Evolutionary conservation across 495 filamentous ascomycete species (phyloP), one percentile per base, ranked within the genome.

Genomic region (Hypoxylon crocopeplum): DNA sequence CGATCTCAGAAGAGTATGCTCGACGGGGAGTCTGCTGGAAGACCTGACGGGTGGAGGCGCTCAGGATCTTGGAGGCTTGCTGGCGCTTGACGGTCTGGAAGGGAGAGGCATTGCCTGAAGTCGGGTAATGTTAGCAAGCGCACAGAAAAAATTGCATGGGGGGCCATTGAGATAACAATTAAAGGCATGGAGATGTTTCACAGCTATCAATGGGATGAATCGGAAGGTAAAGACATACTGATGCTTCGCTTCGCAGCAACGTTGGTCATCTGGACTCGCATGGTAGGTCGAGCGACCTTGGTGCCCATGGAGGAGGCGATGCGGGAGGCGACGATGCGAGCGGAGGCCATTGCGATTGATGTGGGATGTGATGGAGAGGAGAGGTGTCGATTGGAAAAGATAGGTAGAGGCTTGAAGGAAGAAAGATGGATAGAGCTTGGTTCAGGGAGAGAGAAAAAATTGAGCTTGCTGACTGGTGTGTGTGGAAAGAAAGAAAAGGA

Each of bases 1-100:
- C 87, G 78, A 91, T 86, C 83, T 91, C 87, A 71, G 86, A 89
- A 60, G 86, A 88, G 86, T 89, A 91, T 67, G 85, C 82, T 69
- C 86, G 87, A 76, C 82, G 81, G 60, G 77, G 74, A 72, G 82
- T 77, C 71, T 77, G 75, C 75, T 79, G 77, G 79, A 89, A 85
- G 66, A 81, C 82, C 75, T 82, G 77, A 76, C 86, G 85, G 71
- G 79, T 81, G 76, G 82, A 81, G 76, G 80, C 69, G 74, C 81
- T 83, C 80, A 87, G 75, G 78, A 87, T 84, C 68, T 80, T 78
- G 70, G 80, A 79, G 60, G 77, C 79, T 75, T 86, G 81, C 79
- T 85, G 82, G 74, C 86, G 86, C 83, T 88, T 88, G 73, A 84
- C 69, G 75, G 86, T 80, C 75, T 83, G 79, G 72, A 84, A 73